phyloP scores from a whole-genome alignment of 23 red algal species.

The Gracilariopsis chorda region DNA sequence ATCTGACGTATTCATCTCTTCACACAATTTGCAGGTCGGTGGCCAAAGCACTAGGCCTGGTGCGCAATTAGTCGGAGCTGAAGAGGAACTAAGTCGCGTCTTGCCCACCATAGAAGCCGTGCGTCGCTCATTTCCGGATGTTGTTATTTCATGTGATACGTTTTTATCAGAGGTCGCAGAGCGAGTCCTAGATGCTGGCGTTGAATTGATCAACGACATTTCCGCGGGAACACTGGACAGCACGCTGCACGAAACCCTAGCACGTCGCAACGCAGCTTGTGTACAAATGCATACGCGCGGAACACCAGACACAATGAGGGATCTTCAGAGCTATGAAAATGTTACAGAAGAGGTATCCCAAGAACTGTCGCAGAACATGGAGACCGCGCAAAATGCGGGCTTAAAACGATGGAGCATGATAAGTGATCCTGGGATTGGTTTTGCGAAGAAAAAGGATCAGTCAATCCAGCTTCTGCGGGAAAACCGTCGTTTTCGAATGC shows the following conservation, averaged over 20 bases:
- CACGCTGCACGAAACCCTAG: slow-evolving; percentile 39
- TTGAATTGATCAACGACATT: slow-evolving; percentile 88
- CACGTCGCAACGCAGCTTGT: slow-evolving; percentile 21
- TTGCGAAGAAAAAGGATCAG: slow-evolving; percentile 78
- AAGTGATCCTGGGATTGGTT: slow-evolving; percentile 84
- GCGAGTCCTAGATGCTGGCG: slow-evolving; percentile 46
- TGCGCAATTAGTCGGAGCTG: slow-evolving; percentile 31
- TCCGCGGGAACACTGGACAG: slow-evolving; percentile 54
- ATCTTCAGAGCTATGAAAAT: slow-evolving; percentile 34
- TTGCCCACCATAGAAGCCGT: slow-evolving; percentile 72
- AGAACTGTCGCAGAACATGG: slow-evolving; percentile 43
- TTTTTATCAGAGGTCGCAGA: slow-evolving; percentile 67
- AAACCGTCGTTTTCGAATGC: background rate
- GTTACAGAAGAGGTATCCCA: slow-evolving; percentile 8
- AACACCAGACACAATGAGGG: slow-evolving; percentile 70
- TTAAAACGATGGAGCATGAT: slow-evolving; percentile 79
- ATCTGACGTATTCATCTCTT: too few relatives aligned
- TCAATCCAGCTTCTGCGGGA: slow-evolving; percentile 37
- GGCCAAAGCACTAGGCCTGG: slow-evolving; percentile 93
- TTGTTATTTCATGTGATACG: slow-evolving; percentile 84
- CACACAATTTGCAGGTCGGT: slow-evolving; percentile 29
- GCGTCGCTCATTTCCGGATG: slow-evolving; percentile 21
- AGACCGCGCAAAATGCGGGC: slow-evolving; percentile 29
- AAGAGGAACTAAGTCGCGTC: slow-evolving; percentile 59
- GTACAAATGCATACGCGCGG: slow-evolving; percentile 97